Conservation (phyloP, 768 basidiomycete genomes). For the Phlebiopsis gigantea region DNA sequence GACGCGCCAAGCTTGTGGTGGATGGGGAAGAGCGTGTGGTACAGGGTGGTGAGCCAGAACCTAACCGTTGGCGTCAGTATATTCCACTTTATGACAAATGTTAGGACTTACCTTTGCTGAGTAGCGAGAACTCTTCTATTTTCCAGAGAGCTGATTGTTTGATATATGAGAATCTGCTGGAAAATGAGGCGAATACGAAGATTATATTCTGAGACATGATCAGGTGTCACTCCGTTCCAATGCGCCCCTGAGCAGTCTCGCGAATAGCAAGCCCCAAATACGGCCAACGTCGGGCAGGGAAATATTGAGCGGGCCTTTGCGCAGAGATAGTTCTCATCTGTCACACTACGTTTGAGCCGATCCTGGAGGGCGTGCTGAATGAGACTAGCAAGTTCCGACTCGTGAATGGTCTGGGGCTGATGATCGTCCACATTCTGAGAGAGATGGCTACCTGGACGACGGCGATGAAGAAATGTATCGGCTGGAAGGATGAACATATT, state of each 20-base stretch:
- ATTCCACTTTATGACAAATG: neutral
- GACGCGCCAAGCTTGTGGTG: slow-evolving; percentile 41
- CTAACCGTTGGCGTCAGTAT: slow-evolving; percentile 1
- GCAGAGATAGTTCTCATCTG: neutral
- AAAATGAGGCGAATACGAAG: slow-evolving; percentile 39
- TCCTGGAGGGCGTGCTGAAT: neutral
- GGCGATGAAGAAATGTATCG: slow-evolving; percentile 25
- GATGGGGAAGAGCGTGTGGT: slow-evolving; percentile 36
- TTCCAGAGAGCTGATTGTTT: slow-evolving; percentile 8
- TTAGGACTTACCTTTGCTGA: slow-evolving; percentile 2
- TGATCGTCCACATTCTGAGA: too few species aligned
- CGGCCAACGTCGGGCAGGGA: neutral
- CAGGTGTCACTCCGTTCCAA: slow-evolving; percentile 12
- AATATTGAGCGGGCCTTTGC: neutral
- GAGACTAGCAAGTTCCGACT: neutral
- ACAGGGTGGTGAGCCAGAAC: slow-evolving; percentile 5
- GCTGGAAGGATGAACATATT: slow-evolving; percentile 23
- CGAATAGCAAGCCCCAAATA: slow-evolving; percentile 1
- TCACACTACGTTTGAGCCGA: neutral
- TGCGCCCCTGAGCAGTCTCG: slow-evolving; percentile 27
- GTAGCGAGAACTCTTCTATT: neutral
- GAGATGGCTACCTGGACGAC: too few species aligned
- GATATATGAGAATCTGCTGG: slow-evolving; percentile 41
- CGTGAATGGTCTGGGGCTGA: too few species aligned
- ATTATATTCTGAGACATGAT: slow-evolving; percentile 31